A percentile compares a stretch with the other conserved stretches of the same genome.
These are phyloP conservation scores for Moesziomyces parantarcticus DNA, from an alignment of 1,284 basidiomycete genomes.

Conservation along the genomic window DNA sequence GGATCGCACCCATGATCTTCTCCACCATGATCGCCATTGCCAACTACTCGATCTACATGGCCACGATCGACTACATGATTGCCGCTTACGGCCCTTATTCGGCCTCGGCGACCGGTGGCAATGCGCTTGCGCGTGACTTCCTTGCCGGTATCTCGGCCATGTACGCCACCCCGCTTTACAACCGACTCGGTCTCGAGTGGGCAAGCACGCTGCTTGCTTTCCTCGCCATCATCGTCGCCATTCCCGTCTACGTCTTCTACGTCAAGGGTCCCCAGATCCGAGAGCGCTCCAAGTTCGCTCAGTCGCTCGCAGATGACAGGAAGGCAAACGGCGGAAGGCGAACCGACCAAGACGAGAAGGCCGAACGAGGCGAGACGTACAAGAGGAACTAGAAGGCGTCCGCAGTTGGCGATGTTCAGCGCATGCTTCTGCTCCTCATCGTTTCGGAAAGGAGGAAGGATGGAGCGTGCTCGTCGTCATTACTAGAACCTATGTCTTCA, in stretches of 20 bases:
- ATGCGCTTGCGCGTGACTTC: conserved; percentile 65
- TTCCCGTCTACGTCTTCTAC: conserved; percentile 70
- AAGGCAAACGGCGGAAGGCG: conserved; percentile 51
- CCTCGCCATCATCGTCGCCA: conserved; percentile 68
- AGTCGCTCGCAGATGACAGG: conserved; percentile 66
- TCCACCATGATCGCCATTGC: conserved; percentile 69
- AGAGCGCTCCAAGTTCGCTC: conserved; percentile 68
- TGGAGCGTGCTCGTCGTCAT: too few relatives aligned
- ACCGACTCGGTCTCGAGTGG: conserved; percentile 67
- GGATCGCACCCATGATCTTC: conserved; percentile 70
- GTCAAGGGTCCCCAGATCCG: conserved; percentile 68
- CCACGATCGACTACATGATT: conserved; percentile 69
- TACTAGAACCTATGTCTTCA: too few relatives aligned
- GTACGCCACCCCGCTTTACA: conserved; percentile 69
- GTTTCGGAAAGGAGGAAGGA: too few relatives aligned
- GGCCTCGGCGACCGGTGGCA: conserved; percentile 68
- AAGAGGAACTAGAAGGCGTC: conserved; percentile 5
- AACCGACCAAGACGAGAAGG: conserved; percentile 35
- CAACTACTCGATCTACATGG: conserved; percentile 65
- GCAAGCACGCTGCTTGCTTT: conserved; percentile 68
- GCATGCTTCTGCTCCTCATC: too few relatives aligned
- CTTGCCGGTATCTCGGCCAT: conserved; percentile 70
- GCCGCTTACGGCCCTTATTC: conserved; percentile 69
- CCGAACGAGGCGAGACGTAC: conserved; percentile 21
- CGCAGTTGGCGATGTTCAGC: not conserved